These are phyloP conservation scores for Talaromyces rugulosus DNA, from an alignment of 2,329 filamentous ascomycete genomes.

Conservation along the genomic window DNA sequence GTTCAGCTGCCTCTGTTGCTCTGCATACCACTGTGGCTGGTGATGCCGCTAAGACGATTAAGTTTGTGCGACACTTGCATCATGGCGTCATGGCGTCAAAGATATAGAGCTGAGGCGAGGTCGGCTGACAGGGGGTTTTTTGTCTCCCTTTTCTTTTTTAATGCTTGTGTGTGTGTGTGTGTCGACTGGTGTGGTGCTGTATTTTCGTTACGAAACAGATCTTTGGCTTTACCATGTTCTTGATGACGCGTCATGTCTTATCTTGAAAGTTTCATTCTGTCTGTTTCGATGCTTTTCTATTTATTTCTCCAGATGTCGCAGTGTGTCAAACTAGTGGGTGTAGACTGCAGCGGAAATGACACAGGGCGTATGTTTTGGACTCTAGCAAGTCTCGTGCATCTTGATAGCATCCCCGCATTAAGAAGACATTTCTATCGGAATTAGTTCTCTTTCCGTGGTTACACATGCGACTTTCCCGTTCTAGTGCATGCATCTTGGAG, in stretches of 20 bases:
- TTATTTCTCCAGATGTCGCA: not conserved
- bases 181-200: not conserved
- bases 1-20: not conserved
- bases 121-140: not conserved
- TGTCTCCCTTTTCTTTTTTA: not conserved
- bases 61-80: not conserved
- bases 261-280: not conserved
- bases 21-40: not conserved
- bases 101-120: not conserved
- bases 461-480: no score
- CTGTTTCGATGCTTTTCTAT: not conserved
- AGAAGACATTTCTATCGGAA: not conserved
- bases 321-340: not conserved
- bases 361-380: not conserved
- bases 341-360: not conserved
- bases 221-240: not conserved
- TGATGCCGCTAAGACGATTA: not conserved
- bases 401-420: no score
- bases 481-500: no score
- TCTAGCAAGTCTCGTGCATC: not conserved
- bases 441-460: no score
- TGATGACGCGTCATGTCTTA: not conserved
- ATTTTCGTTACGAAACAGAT: not conserved
- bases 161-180: not conserved
- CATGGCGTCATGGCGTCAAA: not conserved